phyloP scores from a whole-genome alignment of 2,329 filamentous ascomycete genomes.

The Bipolaris bicolor region DNA sequence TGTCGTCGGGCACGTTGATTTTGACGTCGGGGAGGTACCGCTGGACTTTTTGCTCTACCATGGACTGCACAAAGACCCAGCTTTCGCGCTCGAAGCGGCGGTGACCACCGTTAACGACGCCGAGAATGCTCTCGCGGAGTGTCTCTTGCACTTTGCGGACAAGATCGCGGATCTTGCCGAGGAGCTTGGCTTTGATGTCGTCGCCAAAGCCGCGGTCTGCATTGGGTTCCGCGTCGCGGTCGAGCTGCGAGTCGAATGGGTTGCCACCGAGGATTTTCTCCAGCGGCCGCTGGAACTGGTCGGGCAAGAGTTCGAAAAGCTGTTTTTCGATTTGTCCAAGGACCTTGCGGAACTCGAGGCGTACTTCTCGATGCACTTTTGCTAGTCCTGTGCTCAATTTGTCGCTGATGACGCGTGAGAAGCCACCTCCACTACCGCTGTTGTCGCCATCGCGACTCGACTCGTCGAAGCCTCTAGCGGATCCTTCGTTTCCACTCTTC shows the following conservation, averaged over 20 bases:
- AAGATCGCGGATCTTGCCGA: constrained; percentile 35
- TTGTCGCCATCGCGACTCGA: constrained; percentile 17
- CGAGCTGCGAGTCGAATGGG: constrained; percentile 38
- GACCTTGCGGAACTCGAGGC: constrained; percentile 38
- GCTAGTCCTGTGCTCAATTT: constrained; percentile 40
- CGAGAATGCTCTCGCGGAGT: constrained; percentile 37
- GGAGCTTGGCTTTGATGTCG: constrained; percentile 37
- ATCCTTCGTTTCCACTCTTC: constrained; percentile 29
- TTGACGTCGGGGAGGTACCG: constrained; percentile 39
- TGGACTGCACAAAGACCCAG: constrained; percentile 41
- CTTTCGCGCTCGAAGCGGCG: constrained; percentile 40
- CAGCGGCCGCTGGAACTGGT: constrained; percentile 37
- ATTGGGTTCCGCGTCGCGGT: constrained; percentile 31
- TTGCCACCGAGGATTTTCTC: constrained; percentile 41
- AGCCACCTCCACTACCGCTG: constrained; percentile 25
- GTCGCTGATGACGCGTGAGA: constrained; percentile 38
- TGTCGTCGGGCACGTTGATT: constrained; percentile 39
- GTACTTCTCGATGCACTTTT: constrained; percentile 39
- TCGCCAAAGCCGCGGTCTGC: constrained; percentile 37
- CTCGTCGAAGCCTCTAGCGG: constrained; percentile 26
- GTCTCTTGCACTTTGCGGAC: constrained; percentile 39
- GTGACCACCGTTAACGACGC: constrained; percentile 40
- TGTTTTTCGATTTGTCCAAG: constrained; percentile 39
- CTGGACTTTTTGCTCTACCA: constrained; percentile 41
- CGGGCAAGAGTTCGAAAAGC: constrained; percentile 37